Conservation (phyloP, 108 stramenopile genomes). For the Aureococcus anophagefferens region DNA sequence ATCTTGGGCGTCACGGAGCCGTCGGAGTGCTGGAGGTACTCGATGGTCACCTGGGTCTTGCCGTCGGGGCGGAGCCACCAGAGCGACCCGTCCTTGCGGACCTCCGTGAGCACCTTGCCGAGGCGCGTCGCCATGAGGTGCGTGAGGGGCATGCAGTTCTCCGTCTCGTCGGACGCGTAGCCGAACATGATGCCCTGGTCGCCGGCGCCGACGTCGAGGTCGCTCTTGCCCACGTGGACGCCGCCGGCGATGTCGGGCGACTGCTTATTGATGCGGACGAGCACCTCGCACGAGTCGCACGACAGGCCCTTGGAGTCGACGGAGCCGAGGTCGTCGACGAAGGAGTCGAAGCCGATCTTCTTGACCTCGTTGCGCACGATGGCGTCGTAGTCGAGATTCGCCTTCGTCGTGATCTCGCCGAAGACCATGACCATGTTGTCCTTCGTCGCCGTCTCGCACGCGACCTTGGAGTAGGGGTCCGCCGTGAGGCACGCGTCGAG, state of each 20-base stretch:
- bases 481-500: constrained; percentile 87
- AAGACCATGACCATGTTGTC: constrained; percentile 95
- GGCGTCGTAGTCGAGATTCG: constrained; percentile 91
- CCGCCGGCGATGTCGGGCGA: constrained; percentile 54
- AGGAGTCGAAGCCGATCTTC: constrained; percentile 78
- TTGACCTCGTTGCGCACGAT: constrained; percentile 87
- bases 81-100: constrained; percentile 83
- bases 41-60: constrained; percentile 86
- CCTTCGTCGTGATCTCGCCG: constrained; percentile 89
- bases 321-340: constrained; percentile 48
- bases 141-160: constrained; percentile 79
- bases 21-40: constrained; percentile 70
- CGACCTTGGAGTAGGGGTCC: constrained; percentile 79
- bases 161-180: constrained; percentile 91
- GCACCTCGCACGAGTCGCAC: constrained; percentile 93
- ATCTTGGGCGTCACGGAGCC: constrained; percentile 69
- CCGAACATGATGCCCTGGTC: constrained; percentile 97
- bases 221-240: constrained; percentile 26
- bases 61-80: constrained; percentile 94
- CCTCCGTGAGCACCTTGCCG: constrained; percentile 81
- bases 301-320: constrained; percentile 78
- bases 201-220: constrained; percentile 80
- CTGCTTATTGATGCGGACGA: constrained; percentile 93
- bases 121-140: constrained; percentile 80
- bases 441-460: constrained; percentile 92